Conservation (phyloP, 2,329 filamentous ascomycete genomes). For the Beauveria rudraprayagi region DNA sequence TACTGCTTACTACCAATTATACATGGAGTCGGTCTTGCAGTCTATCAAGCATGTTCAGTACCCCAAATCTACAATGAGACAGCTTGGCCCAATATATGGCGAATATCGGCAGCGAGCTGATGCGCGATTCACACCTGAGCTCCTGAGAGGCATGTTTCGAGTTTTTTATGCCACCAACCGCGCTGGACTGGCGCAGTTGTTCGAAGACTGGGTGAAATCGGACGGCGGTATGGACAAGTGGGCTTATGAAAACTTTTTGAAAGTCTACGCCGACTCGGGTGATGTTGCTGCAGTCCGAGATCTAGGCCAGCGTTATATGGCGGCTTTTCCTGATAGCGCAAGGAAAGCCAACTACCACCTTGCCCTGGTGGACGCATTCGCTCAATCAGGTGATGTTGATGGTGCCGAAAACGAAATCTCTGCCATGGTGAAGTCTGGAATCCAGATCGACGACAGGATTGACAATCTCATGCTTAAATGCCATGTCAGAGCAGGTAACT, state of each 20-base stretch:
- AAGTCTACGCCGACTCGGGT: slow-evolving; percentile 39
- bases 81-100: slow-evolving; percentile 36
- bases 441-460: slow-evolving; percentile 49
- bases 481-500: slow-evolving; percentile 57
- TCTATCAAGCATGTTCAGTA: slow-evolving; percentile 22
- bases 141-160: slow-evolving; percentile 39
- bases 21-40: slow-evolving; percentile 28
- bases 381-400: slow-evolving; percentile 55
- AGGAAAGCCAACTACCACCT: slow-evolving; percentile 33
- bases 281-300: slow-evolving; percentile 37
- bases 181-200: slow-evolving; percentile 37
- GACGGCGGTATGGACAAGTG: slow-evolving; percentile 32
- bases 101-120: slow-evolving; percentile 36
- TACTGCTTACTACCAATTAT: slow-evolving; percentile 33
- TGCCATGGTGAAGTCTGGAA: slow-evolving; percentile 47
- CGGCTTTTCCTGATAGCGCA: slow-evolving; percentile 27
- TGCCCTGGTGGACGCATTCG: slow-evolving; percentile 64
- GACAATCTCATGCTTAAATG: slow-evolving; percentile 76
- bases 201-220: slow-evolving; percentile 39
- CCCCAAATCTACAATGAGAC: slow-evolving; percentile 20
- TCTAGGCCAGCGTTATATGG: slow-evolving; percentile 37
- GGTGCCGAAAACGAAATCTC: slow-evolving; percentile 54
- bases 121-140: slow-evolving; percentile 26
- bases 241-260: slow-evolving; percentile 41
- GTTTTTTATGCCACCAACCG: slow-evolving; percentile 30